Evolutionary conservation across 192 early-diverging fungal species (phyloP).

Genomic region (Entrophospora sp.): DNA sequence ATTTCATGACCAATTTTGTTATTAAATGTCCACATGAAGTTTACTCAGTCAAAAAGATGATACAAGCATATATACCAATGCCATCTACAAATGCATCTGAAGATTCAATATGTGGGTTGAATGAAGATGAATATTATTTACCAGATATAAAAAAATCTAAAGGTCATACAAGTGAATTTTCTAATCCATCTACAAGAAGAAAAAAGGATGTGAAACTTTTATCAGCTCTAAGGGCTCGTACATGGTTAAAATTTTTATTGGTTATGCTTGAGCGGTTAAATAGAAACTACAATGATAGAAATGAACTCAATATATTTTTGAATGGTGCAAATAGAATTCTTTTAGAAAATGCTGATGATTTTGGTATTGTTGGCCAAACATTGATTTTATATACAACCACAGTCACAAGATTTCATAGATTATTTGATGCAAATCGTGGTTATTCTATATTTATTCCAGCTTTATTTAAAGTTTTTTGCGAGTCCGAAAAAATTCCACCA

Average conservation of each 20-base stretch:
- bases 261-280: slow-evolving; percentile 40
- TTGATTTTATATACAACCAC: slow-evolving; percentile 40
- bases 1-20: slow-evolving; percentile 45
- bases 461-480: slow-evolving; percentile 48
- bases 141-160: slow-evolving; percentile 27
- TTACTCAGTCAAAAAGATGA: slow-evolving; percentile 39
- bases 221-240: slow-evolving; percentile 39
- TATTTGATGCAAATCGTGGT: slow-evolving; percentile 44
- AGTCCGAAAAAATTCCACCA: slow-evolving; percentile 26
- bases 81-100: slow-evolving; percentile 8
- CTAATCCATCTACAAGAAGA: not conserved
- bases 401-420: slow-evolving; percentile 36
- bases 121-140: slow-evolving; percentile 27
- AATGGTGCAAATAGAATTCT: slow-evolving; percentile 43
- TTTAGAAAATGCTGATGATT: slow-evolving; percentile 37
- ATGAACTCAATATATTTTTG: slow-evolving; percentile 38
- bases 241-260: slow-evolving; percentile 46
- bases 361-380: slow-evolving; percentile 41
- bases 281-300: slow-evolving; percentile 40
- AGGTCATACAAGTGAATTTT: not conserved
- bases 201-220: slow-evolving; percentile 21
- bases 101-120: not conserved
- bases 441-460: slow-evolving; percentile 42
- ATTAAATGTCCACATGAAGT: slow-evolving; percentile 40
- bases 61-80: slow-evolving; percentile 35